These are phyloP conservation scores for Candida ficus DNA, from an alignment of 805 yeast genomes.

Conservation along the genomic window DNA sequence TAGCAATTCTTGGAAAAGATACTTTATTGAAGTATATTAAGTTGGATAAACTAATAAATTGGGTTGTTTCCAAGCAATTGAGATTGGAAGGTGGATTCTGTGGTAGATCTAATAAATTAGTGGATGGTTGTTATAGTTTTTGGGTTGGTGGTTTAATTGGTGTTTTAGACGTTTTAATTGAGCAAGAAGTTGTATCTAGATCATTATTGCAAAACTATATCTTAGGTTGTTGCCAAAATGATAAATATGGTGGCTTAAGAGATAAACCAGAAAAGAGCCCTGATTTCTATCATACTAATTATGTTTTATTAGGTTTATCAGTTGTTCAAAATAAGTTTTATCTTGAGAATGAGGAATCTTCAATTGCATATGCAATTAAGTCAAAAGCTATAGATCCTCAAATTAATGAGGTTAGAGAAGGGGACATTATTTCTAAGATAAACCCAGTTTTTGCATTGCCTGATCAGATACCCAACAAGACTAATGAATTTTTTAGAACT, in stretches of 20 bases:
- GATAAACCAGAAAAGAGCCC: constrained; percentile 83
- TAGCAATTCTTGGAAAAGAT: constrained; percentile 38
- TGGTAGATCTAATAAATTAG: constrained; percentile 90
- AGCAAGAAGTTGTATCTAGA: constrained; percentile 42
- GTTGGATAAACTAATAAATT: constrained; percentile 45
- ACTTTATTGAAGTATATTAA: constrained; percentile 35
- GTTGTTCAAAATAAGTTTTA: constrained; percentile 18
- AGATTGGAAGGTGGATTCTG: constrained; percentile 78
- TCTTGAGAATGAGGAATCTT: not conserved
- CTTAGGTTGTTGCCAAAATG: constrained; percentile 67
- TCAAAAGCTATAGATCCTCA: constrained; percentile 3
- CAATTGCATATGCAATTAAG: constrained; percentile 5
- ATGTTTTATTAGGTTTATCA: constrained; percentile 68
- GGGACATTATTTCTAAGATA: constrained; percentile 27
- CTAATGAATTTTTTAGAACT: constrained; percentile 14
- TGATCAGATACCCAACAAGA: constrained; percentile 31
- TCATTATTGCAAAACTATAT: constrained; percentile 60
- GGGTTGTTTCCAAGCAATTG: constrained; percentile 71
- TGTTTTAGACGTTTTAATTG: constrained; percentile 50
- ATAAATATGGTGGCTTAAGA: constrained; percentile 61
- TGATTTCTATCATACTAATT: constrained; percentile 90
- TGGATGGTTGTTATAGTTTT: constrained; percentile 93
- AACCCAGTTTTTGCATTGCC: constrained; percentile 64
- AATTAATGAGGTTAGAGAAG: constrained; percentile 17
- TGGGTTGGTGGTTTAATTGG: constrained; percentile 87